These are phyloP conservation scores for Mortierella sp. DNA, from an alignment of 371 early-diverging fungal genomes.

Conservation along the genomic window DNA sequence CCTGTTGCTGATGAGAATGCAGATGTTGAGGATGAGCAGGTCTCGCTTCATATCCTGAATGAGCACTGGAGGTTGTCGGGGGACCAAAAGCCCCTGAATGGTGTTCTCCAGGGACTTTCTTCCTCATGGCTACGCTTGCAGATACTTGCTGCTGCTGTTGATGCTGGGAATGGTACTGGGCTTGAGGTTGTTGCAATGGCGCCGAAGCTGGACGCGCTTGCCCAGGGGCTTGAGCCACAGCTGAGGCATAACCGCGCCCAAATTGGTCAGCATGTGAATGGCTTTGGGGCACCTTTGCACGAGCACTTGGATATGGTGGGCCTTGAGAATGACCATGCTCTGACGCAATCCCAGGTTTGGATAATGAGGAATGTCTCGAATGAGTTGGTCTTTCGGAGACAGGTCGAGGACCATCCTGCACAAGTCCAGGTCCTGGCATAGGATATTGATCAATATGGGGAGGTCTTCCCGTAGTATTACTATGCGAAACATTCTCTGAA, in stretches of 20 bases:
- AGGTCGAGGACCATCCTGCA: conserved; percentile 18
- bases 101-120: conserved; percentile 18
- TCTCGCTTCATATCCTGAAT: conserved; percentile 20
- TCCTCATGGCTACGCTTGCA: background rate
- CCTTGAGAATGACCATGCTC: conserved; percentile 26
- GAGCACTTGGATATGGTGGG: conserved; percentile 10
- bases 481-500: conserved; percentile 13
- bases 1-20: conserved; percentile 17
- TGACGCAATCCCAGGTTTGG: conserved; percentile 15
- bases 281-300: conserved; percentile 7
- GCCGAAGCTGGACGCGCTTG: conserved; percentile 8
- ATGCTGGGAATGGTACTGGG: conserved; percentile 26
- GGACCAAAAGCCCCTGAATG: conserved; percentile 15
- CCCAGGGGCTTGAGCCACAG: conserved; percentile 3
- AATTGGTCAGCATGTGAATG: conserved; percentile 20
- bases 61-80: conserved; percentile 2
- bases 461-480: background rate
- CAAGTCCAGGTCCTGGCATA: background rate
- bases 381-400: conserved; percentile 25
- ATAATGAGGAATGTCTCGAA: conserved; percentile 32
- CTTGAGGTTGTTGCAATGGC: conserved; percentile 10
- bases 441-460: conserved; percentile 22
- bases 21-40: conserved; percentile 23
- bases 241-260: conserved; percentile 7
- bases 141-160: conserved; percentile 24